Percentiles rank a stretch among this genome's conserved stretches.
phyloP scores from a whole-genome alignment of 345 rosid genomes.

The Brassica nigra region DNA sequence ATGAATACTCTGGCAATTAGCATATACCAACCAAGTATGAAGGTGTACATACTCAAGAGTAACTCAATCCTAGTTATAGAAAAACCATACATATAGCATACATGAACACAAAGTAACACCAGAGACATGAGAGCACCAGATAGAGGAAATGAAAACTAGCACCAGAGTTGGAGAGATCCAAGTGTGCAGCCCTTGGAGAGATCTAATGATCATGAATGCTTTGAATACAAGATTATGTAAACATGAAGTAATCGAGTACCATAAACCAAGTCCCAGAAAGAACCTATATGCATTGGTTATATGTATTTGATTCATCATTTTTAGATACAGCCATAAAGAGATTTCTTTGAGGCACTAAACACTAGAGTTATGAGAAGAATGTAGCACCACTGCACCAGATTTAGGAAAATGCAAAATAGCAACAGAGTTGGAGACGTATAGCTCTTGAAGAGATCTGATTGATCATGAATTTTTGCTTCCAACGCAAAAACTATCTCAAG shows the following conservation, averaged over 20 bases:
- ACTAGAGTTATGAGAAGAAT: neutral
- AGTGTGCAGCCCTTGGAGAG: neutral
- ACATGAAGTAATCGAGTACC: neutral
- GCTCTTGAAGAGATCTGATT: neutral
- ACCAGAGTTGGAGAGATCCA: conserved; percentile 1
- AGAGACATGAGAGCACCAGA: neutral
- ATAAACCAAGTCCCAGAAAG: neutral
- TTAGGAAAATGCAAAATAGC: neutral
- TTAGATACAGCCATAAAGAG: neutral
- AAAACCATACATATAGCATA: neutral
- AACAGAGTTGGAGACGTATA: neutral
- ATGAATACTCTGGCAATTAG: neutral
- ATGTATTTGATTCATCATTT: neutral
- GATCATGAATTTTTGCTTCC: neutral
- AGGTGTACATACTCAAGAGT: neutral
- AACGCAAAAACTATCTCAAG: conserved; percentile 17
- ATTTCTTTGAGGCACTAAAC: neutral
- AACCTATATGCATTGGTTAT: neutral
- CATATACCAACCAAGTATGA: neutral
- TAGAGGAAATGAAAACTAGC: neutral
- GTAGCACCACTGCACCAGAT: neutral
- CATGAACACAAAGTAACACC: neutral
- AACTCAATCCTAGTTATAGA: neutral
- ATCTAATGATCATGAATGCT: neutral
- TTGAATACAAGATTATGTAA: conserved; percentile 2